Percentiles rank a stretch among this genome's conserved stretches.
Evolutionary conservation across 2,329 filamentous ascomycete species (phyloP).

Genomic region (Microsporum audouinii): DNA sequence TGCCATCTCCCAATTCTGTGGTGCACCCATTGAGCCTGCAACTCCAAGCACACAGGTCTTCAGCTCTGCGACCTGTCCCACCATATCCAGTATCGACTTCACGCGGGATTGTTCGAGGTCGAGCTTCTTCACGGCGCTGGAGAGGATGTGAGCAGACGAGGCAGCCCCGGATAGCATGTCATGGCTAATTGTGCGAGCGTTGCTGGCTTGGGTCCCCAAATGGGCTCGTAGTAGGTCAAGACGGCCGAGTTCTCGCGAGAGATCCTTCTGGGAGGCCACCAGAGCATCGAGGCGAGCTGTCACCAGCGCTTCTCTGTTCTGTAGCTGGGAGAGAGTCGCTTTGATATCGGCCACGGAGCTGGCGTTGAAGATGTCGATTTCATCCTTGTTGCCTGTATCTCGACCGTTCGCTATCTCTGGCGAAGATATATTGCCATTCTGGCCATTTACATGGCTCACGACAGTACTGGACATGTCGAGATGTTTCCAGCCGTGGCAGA

Average conservation of each 20-base stretch:
- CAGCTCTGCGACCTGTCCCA: constrained; percentile 92
- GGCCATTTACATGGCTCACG: background rate
- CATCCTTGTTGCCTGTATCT: background rate
- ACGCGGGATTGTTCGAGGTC: constrained; percentile 88
- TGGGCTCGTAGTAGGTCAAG: constrained; percentile 83
- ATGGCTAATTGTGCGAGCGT: constrained; percentile 72
- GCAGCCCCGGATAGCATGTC: constrained; percentile 82
- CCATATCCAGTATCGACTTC: constrained; percentile 77
- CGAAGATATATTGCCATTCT: constrained; percentile 6
- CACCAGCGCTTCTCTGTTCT: constrained; percentile 62
- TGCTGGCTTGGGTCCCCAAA: constrained; percentile 74
- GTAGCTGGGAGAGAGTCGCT: constrained; percentile 61
- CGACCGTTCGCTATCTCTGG: constrained; percentile 11
- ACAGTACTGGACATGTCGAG: background rate
- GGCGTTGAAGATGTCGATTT: constrained; percentile 51
- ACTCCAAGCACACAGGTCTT: constrained; percentile 94
- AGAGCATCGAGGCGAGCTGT: constrained; percentile 64
- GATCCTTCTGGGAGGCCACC: constrained; percentile 70
- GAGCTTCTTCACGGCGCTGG: constrained; percentile 71
- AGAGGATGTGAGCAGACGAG: constrained; percentile 72
- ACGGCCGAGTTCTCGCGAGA: constrained; percentile 74
- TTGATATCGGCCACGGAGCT: constrained; percentile 68
- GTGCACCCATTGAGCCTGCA: constrained; percentile 89
- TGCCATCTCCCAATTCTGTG: constrained; percentile 97
- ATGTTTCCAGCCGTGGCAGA: background rate